Evolutionary conservation across 1,284 basidiomycete genomes (phyloP), one percentile per base, ranked within the genome.

Genomic region (Thelephora terrestris): DNA sequence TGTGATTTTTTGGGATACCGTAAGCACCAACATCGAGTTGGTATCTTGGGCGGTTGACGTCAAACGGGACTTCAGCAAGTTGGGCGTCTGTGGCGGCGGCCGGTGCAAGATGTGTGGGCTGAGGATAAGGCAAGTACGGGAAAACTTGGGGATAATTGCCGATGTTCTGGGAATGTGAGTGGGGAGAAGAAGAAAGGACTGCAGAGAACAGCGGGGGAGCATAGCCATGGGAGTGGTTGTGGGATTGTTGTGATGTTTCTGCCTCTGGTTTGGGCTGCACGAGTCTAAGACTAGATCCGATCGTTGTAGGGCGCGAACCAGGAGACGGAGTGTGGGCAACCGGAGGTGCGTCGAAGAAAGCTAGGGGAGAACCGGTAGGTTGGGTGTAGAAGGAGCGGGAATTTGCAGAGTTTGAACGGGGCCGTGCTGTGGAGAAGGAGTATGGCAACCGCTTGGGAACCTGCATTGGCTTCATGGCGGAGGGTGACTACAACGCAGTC

Each of bases 1-100:
- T 42, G 12, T 12, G 16, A 37, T 65, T 65, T 50, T 74, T 73
- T 2, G 73, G 68, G 35, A 85, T 86, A 10, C 84, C 83, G 53
- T 85, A 86, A 10, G 81, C 84, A n/a, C 79, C 84, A 4, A 79
- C 76, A 48, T 85, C 79, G 18, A 86, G 72, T 49, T 80, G 79
- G 55, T 78, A 85, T 17, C 70, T 70, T 37, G 71, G 64, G 3
- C 70, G 62, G 24, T 69, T 68, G 16, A 63, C 63, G 60, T 69
- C 71, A 50, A 59, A 56, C 37, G 52, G 49, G 27, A 49, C 49
- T 3, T 55, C 47, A 37, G 55, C 52, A 7, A 50, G 48, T 24
- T 55, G 50, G 20, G 57, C 46, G n/a, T 61, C 53, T 51, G 62
- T 56, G 34, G 62, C 61, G 56, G 38, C 60, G 52, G 47, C 56